phyloP scores from a whole-genome alignment of 768 basidiomycete species.

The Tricholoma hemisulphureum region DNA sequence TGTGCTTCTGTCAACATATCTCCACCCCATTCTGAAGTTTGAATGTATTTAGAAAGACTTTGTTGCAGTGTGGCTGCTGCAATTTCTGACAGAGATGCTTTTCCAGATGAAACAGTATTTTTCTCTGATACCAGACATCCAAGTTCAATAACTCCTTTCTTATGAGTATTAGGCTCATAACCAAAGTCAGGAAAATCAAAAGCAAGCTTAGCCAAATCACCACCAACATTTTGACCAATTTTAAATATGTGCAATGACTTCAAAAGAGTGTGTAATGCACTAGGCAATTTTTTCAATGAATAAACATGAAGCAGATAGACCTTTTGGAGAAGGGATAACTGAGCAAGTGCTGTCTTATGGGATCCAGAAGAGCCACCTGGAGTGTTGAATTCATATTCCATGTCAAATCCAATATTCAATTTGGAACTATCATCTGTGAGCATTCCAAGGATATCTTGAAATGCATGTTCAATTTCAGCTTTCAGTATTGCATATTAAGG shows the following conservation, averaged over 20 bases:
- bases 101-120: slow-evolving; percentile 11
- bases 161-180: background rate
- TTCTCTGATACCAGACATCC: slow-evolving; percentile 12
- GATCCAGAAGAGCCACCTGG: slow-evolving; percentile 4
- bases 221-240: background rate
- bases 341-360: slow-evolving; percentile 13
- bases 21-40: background rate
- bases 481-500: slow-evolving; percentile 5
- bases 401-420: slow-evolving; percentile 17
- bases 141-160: slow-evolving; percentile 9
- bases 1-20: background rate
- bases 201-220: background rate
- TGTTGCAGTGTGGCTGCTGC: background rate
- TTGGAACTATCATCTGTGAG: background rate
- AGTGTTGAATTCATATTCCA: slow-evolving; percentile 16
- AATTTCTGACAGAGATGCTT: slow-evolving; percentile 11
- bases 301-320: background rate
- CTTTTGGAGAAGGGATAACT: background rate
- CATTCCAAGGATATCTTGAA: slow-evolving; percentile 1
- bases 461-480: slow-evolving; percentile 10
- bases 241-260: background rate
- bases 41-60: background rate
- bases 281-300: background rate
- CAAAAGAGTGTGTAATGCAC: background rate
- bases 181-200: background rate